phyloP scores from a whole-genome alignment of 2,329 filamentous ascomycete genomes.

The Coniochaeta pulveracea region DNA sequence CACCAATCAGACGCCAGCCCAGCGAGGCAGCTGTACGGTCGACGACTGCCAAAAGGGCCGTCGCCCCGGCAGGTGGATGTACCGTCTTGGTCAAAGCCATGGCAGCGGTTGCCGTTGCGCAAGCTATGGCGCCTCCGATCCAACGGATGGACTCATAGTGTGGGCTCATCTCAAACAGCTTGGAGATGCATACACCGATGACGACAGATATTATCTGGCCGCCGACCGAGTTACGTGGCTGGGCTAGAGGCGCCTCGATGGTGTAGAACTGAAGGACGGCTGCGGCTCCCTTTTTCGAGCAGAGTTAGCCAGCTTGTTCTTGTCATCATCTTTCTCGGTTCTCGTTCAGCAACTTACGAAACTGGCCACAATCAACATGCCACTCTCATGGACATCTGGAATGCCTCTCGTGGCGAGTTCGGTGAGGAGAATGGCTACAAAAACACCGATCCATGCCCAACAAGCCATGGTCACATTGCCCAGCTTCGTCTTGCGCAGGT shows the following conservation, averaged over 20 bases:
- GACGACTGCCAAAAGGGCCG: conserved; percentile 56
- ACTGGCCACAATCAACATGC: conserved; percentile 54
- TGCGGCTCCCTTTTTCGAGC: conserved; percentile 47
- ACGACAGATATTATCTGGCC: conserved; percentile 55
- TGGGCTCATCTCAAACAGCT: conserved; percentile 47
- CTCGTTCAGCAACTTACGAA: conserved; percentile 41
- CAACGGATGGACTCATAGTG: conserved; percentile 42
- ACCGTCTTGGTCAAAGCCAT: conserved; percentile 64
- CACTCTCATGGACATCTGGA: conserved; percentile 36
- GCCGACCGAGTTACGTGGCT: conserved; percentile 58
- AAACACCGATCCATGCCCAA: conserved; percentile 56
- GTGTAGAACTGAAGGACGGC: conserved; percentile 66
- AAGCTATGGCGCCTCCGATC: conserved; percentile 54
- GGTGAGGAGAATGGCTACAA: conserved; percentile 48
- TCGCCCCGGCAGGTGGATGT: conserved; percentile 66
- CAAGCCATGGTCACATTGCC: conserved; percentile 48
- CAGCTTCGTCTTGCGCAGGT: conserved; percentile 20
- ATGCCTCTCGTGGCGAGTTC: conserved; percentile 44
- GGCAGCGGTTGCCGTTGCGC: conserved; percentile 47
- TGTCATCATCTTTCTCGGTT: not conserved
- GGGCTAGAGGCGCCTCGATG: conserved; percentile 60
- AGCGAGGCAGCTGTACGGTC: conserved; percentile 40
- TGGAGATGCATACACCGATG: conserved; percentile 50
- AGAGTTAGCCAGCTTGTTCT: not conserved
- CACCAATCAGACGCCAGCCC: conserved; percentile 58